Percentiles rank a stretch among this genome's conserved stretches.
Conservation (phyloP, 371 early-diverging fungal genomes). For the Syncephalastrum contaminatum region DNA sequence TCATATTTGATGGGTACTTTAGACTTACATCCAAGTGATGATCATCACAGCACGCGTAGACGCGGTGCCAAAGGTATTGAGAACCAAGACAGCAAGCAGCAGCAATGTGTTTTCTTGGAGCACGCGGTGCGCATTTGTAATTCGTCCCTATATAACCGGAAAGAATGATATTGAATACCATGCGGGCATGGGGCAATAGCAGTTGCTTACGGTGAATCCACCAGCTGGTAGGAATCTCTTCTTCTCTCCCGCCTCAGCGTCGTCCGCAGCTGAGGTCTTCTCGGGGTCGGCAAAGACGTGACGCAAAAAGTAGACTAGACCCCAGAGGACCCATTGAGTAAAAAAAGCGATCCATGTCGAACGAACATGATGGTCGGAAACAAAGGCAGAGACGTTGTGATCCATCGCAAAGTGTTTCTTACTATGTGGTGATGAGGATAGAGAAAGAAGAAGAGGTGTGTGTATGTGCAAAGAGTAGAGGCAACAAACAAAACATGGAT, state of each 20-base stretch:
- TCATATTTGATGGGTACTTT: neutral
- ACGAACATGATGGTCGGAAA: slow-evolving; percentile 25
- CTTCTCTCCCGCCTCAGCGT: slow-evolving; percentile 20
- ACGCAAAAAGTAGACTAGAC: slow-evolving; percentile 25
- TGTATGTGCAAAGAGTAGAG: no score
- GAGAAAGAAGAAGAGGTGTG: no score
- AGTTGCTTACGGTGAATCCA: slow-evolving; percentile 7
- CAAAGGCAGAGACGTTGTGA: slow-evolving; percentile 18
- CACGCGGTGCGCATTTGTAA: slow-evolving; percentile 24
- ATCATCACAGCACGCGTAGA: slow-evolving; percentile 47
- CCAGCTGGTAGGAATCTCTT: slow-evolving; percentile 3
- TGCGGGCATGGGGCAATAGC: neutral
- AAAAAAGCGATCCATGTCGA: slow-evolving; percentile 38
- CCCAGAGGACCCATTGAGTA: slow-evolving; percentile 32
- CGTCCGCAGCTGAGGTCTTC: slow-evolving; percentile 10
- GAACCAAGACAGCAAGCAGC: slow-evolving; percentile 31
- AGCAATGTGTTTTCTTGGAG: slow-evolving; percentile 37
- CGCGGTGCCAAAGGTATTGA: slow-evolving; percentile 47
- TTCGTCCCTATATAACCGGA: slow-evolving; percentile 1
- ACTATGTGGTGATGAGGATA: no score
- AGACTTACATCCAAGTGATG: slow-evolving; percentile 41
- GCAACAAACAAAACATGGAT: no score
- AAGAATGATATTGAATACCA: neutral
- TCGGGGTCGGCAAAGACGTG: slow-evolving; percentile 16
- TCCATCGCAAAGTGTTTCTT: slow-evolving; percentile 4